Evolutionary conservation across 495 filamentous ascomycete species (phyloP).

Genomic region (Wilcoxina mikolae): DNA sequence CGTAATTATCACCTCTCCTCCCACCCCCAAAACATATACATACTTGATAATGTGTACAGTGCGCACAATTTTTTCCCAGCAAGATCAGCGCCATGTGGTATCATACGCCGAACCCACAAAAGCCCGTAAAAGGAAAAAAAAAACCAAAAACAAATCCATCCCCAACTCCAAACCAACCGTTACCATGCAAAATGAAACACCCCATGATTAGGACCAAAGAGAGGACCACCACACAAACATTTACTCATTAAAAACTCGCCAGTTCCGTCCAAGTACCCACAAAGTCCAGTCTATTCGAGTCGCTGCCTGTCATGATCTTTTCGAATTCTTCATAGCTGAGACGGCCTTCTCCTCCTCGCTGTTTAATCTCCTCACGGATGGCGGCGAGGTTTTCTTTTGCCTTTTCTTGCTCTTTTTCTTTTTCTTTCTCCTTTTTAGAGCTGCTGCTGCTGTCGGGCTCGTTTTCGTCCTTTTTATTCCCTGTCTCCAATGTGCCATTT

Average conservation of each 20-base stretch:
- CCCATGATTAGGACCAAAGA: no score
- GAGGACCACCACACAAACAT: no score
- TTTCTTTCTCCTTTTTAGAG: not conserved
- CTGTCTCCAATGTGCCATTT: not conserved
- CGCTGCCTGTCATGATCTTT: conserved; percentile 46
- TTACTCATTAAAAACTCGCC: conserved; percentile 38
- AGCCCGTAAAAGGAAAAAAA: no score
- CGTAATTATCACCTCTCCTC: no score
- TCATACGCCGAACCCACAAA: no score
- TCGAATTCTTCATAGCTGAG: conserved; percentile 62
- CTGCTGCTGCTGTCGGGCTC: conserved; percentile 30
- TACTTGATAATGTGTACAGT: no score
- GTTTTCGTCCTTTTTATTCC: conserved; percentile 14
- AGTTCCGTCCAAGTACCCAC: conserved; percentile 78
- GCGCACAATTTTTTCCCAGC: no score
- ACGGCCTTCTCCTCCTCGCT: conserved; percentile 57
- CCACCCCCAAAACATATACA: not conserved
- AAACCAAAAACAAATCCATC: no score
- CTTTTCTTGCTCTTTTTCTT: conserved; percentile 14
- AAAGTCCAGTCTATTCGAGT: conserved; percentile 48
- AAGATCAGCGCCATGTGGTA: no score
- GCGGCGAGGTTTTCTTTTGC: conserved; percentile 8
- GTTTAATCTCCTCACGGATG: conserved; percentile 48
- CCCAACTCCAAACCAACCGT: no score
- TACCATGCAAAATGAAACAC: no score